Conservation (phyloP, 164 flowering plant genomes). For the Chimonanthus salicifolius region DNA sequence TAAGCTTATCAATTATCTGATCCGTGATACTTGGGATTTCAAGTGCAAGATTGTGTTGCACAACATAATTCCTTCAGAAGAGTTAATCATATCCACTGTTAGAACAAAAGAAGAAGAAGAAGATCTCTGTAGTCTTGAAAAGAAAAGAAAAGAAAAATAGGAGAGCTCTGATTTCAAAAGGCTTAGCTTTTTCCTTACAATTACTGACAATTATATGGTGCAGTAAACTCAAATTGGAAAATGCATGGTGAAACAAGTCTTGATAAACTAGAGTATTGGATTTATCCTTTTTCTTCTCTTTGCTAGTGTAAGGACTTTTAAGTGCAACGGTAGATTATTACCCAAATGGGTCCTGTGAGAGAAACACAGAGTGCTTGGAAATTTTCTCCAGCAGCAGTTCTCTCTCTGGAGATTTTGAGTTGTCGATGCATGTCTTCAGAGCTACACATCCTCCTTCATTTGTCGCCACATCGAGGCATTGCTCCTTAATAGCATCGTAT, state of each 20-base stretch:
- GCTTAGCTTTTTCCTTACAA: not conserved
- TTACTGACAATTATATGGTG: not conserved
- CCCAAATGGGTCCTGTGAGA: not conserved
- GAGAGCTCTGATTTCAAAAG: not conserved
- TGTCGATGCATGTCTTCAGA: not conserved
- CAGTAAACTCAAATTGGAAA: not conserved
- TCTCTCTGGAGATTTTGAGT: not conserved
- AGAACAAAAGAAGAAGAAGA: not conserved
- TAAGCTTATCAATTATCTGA: not conserved
- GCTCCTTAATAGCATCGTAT: not conserved
- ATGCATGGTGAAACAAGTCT: not conserved
- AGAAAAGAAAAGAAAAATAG: not conserved
- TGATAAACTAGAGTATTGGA: too few relatives aligned
- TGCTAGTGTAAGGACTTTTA: not conserved
- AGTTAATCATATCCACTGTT: not conserved
- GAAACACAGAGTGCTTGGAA: not conserved
- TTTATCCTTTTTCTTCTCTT: too few relatives aligned
- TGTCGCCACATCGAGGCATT: not conserved
- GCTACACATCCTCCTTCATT: not conserved
- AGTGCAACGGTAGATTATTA: not conserved
- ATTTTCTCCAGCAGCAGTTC: not conserved
- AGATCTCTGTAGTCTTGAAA: not conserved
- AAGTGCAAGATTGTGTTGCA: not conserved
- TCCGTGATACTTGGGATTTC: too few relatives aligned
- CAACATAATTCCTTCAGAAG: slow-evolving; percentile 3